Conservation (phyloP, 1,284 basidiomycete genomes). For the Moniliophthora roreri region DNA sequence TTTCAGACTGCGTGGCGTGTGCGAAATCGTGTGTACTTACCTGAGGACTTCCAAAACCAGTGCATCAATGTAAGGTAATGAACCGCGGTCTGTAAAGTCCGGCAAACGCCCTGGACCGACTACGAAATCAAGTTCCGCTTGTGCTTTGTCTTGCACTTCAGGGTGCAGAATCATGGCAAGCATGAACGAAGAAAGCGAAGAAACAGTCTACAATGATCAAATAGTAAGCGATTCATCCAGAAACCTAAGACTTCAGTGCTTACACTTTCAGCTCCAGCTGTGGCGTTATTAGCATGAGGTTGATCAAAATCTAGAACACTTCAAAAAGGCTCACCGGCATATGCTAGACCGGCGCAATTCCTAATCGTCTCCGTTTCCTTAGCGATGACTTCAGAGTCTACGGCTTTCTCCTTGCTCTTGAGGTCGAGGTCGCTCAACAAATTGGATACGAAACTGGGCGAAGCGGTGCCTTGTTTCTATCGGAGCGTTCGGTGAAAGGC, state of each 20-base stretch:
- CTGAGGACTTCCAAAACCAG: conserved; percentile 50
- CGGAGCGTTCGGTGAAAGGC: not conserved
- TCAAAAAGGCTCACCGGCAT: conserved; percentile 13
- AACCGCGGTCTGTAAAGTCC: conserved; percentile 42
- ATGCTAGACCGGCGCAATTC: conserved; percentile 16
- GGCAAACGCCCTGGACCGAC: conserved; percentile 42
- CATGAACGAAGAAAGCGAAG: conserved; percentile 44
- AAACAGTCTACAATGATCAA: conserved; percentile 34
- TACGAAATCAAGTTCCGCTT: conserved; percentile 43
- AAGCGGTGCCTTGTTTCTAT: conserved; percentile 12
- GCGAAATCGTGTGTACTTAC: conserved; percentile 16
- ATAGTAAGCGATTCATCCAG: not conserved
- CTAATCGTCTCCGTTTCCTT: conserved; percentile 11
- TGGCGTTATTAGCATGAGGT: conserved; percentile 10
- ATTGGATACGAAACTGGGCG: conserved; percentile 15
- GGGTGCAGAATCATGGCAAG: conserved; percentile 48
- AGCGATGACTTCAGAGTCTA: not conserved
- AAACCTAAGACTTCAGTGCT: conserved; percentile 6
- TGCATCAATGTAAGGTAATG: conserved; percentile 42
- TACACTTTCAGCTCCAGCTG: conserved; percentile 35
- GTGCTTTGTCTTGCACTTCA: conserved; percentile 43
- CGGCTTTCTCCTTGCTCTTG: not conserved
- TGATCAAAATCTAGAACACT: not conserved
- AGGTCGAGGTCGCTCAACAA: conserved; percentile 14
- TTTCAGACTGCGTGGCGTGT: not conserved